These are phyloP conservation scores for Pleurotus eryngii DNA, from an alignment of 768 basidiomycete species.

Conservation along the genomic window DNA sequence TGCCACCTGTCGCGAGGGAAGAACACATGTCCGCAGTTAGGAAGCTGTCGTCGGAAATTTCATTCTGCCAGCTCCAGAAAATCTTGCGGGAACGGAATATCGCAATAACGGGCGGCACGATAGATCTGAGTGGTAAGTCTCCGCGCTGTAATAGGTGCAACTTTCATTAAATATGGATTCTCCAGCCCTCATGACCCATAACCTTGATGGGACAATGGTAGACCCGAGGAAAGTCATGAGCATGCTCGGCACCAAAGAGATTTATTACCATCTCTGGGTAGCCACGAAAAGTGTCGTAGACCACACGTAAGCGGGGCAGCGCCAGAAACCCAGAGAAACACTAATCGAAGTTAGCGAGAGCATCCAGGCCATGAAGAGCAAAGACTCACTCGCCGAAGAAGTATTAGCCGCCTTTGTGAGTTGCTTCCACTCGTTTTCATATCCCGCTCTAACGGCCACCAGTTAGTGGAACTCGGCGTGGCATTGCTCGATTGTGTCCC, in stretches of 20 bases:
- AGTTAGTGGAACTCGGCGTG: constrained; percentile 52
- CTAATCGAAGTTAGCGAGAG: neutral
- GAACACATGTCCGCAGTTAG: neutral
- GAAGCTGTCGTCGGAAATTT: neutral
- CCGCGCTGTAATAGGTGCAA: too few relatives aligned
- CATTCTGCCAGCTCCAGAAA: constrained; percentile 5
- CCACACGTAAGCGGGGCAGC: constrained; percentile 6
- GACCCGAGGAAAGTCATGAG: constrained; percentile 17
- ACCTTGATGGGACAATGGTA: constrained; percentile 26
- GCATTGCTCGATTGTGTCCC: constrained; percentile 39
- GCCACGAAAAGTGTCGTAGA: constrained; percentile 27
- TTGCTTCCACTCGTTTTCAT: neutral
- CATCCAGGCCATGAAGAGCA: neutral
- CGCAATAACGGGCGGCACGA: constrained; percentile 39
- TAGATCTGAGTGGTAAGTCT: constrained; percentile 41
- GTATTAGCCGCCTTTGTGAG: constrained; percentile 27
- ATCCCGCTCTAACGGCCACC: neutral
- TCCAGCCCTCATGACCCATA: constrained; percentile 19
- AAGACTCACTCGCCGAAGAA: neutral
- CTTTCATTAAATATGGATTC: neutral
- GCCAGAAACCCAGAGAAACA: neutral
- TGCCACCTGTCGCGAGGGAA: too few relatives aligned
- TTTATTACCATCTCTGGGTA: constrained; percentile 29
- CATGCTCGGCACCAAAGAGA: constrained; percentile 12
- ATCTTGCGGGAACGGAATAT: constrained; percentile 20